Conservation (phyloP, 306 rosid genomes). For the Citrullus colocynthis region DNA sequence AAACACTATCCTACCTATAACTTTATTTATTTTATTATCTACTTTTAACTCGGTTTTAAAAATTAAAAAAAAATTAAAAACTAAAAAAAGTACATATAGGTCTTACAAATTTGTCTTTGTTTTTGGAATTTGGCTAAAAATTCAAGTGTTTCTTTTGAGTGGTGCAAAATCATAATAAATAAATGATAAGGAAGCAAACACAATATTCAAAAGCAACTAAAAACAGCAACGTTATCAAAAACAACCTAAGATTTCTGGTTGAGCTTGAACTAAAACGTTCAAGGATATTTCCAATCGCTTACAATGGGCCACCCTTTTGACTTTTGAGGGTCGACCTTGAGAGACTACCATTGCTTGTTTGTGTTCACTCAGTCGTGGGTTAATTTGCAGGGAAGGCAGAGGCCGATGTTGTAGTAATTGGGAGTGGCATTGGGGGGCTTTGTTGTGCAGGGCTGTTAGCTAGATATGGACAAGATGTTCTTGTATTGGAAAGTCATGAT, state of each 20-base stretch:
- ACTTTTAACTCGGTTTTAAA: too few species aligned
- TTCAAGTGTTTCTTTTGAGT: too few species aligned
- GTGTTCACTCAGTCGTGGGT: neutral
- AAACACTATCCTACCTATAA: too few species aligned
- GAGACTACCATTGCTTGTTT: neutral
- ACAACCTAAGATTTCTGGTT: neutral
- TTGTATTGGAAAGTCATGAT: constrained; percentile 78
- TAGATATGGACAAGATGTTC: constrained; percentile 62
- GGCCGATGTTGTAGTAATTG: constrained; percentile 75
- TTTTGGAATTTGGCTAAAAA: too few species aligned
- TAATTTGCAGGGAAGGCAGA: constrained; percentile 31
- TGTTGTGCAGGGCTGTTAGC: constrained; percentile 77
- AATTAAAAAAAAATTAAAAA: too few species aligned
- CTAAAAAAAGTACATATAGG: too few species aligned
- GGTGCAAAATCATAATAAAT: too few species aligned
- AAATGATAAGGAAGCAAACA: too few species aligned
- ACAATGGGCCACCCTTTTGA: neutral
- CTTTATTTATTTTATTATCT: too few species aligned
- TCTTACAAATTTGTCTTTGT: too few species aligned
- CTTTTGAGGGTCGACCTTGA: neutral
- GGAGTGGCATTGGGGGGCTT: constrained; percentile 82
- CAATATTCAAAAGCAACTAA: too few species aligned
- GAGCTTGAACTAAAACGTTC: neutral
- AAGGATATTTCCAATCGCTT: neutral
- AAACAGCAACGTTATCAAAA: too few species aligned